phyloP scores from a whole-genome alignment of 1,284 basidiomycete genomes.

The Rhodotorula sp. region DNA sequence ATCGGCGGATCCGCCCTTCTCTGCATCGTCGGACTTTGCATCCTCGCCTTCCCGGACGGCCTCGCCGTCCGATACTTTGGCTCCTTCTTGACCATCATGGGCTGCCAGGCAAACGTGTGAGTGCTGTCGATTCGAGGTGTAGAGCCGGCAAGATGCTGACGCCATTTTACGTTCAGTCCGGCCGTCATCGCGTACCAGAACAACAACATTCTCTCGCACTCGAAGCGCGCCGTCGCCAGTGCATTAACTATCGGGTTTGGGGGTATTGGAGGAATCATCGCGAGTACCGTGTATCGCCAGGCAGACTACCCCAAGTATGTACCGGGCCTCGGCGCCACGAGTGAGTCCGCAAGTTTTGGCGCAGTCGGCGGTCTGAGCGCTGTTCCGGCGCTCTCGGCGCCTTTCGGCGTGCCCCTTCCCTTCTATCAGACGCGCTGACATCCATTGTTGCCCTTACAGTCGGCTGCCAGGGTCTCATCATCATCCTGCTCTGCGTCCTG shows the following conservation, averaged over 20 bases:
- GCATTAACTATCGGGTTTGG: constrained; percentile 67
- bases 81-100: constrained; percentile 52
- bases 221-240: constrained; percentile 46
- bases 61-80: constrained; percentile 49
- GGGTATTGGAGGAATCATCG: constrained; percentile 60
- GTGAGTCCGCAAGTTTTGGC: not conserved
- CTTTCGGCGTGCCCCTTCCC: not conserved
- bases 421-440: not conserved
- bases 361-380: not conserved
- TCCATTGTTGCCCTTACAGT: constrained; percentile 34
- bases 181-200: constrained; percentile 49
- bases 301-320: constrained; percentile 41
- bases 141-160: not conserved
- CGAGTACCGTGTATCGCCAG: constrained; percentile 46
- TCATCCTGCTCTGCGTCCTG: constrained; percentile 37
- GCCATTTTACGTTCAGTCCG: constrained; percentile 41
- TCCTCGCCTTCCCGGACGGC: constrained; percentile 40
- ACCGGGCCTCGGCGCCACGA: constrained; percentile 26
- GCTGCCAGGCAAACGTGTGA: constrained; percentile 41
- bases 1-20: constrained; percentile 48
- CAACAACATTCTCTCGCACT: constrained; percentile 52
- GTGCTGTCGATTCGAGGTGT: not conserved
- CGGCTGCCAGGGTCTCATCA: constrained; percentile 44
- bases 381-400: too few species aligned
- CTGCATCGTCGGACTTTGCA: constrained; percentile 49